Evolutionary conservation across 805 yeast species (phyloP).

Genomic region (Yarrowia deformans): DNA sequence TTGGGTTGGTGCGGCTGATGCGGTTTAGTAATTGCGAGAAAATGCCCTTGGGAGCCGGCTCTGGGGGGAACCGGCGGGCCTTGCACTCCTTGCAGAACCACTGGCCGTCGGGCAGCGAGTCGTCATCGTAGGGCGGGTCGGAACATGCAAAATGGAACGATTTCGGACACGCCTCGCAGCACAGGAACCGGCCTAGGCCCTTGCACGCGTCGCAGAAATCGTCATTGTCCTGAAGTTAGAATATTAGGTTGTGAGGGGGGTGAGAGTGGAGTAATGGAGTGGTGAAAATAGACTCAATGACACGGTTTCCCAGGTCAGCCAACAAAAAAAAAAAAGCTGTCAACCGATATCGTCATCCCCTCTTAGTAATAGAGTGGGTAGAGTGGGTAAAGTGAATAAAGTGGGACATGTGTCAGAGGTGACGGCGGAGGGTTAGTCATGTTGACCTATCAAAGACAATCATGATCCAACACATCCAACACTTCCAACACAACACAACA

Average conservation of each 20-base stretch:
- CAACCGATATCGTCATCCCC: too few species aligned
- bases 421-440: too few species aligned
- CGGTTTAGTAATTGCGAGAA: slow-evolving; percentile 67
- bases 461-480: too few species aligned
- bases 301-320: not conserved
- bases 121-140: slow-evolving; percentile 85
- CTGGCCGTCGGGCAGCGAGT: slow-evolving; percentile 78
- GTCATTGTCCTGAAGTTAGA: slow-evolving; percentile 61
- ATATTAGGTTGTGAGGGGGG: slow-evolving; percentile 2
- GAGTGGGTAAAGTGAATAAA: too few species aligned
- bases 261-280: not conserved
- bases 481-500: too few species aligned
- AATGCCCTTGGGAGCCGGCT: slow-evolving; percentile 51
- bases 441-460: too few species aligned
- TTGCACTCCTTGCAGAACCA: slow-evolving; percentile 89
- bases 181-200: slow-evolving; percentile 83
- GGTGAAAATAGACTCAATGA: slow-evolving; percentile 2
- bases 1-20: slow-evolving; percentile 67
- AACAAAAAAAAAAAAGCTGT: not conserved
- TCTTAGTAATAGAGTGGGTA: too few species aligned
- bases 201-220: slow-evolving; percentile 94
- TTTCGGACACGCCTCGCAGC: slow-evolving; percentile 92
- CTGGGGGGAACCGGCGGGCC: slow-evolving; percentile 54
- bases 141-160: slow-evolving; percentile 93
- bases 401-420: too few species aligned